Evolutionary conservation across 805 yeast genomes (phyloP).

Genomic region (Yarrowia bubula): DNA sequence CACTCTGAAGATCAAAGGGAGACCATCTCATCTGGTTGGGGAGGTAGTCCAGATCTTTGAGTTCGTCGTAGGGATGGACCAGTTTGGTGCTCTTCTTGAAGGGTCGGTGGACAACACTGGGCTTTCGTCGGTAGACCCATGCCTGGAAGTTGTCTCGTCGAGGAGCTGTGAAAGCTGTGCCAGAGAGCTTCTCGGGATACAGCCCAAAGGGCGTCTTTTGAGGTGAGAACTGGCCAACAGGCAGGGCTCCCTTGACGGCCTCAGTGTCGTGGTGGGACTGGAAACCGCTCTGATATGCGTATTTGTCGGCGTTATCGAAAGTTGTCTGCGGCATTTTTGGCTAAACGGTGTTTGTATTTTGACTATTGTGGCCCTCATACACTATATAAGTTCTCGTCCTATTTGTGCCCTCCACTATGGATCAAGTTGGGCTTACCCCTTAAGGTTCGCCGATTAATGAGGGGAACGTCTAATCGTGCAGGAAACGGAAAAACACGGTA

Average conservation of each 20-base stretch:
- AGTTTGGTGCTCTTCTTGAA: slow-evolving; percentile 24
- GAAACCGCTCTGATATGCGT: slow-evolving; percentile 33
- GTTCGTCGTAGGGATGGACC: slow-evolving; percentile 10
- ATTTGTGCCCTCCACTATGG: not conserved
- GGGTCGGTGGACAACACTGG: slow-evolving; percentile 33
- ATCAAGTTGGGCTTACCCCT: not conserved
- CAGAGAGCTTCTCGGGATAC: slow-evolving; percentile 37
- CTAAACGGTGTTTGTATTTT: not conserved
- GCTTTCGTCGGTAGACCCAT: slow-evolving; percentile 35
- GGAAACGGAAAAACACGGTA: slow-evolving; percentile 13
- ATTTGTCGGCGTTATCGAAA: slow-evolving; percentile 32
- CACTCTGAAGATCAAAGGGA: slow-evolving; percentile 31
- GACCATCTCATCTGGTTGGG: slow-evolving; percentile 36
- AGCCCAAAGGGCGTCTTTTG: slow-evolving; percentile 34
- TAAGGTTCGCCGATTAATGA: not conserved
- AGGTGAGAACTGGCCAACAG: slow-evolving; percentile 35
- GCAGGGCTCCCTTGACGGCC: slow-evolving; percentile 34
- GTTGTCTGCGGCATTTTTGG: slow-evolving; percentile 28
- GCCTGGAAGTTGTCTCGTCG: slow-evolving; percentile 34
- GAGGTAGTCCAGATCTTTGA: slow-evolving; percentile 29
- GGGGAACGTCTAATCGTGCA: not conserved
- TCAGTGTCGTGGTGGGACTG: slow-evolving; percentile 35
- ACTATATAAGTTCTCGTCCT: not conserved
- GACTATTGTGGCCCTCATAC: not conserved
- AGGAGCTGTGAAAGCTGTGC: slow-evolving; percentile 38